Evolutionary conservation across 2,329 filamentous ascomycete species (phyloP), one percentile per base, ranked within the genome.

Genomic region (Pseudophaeomoniella oleicola): DNA sequence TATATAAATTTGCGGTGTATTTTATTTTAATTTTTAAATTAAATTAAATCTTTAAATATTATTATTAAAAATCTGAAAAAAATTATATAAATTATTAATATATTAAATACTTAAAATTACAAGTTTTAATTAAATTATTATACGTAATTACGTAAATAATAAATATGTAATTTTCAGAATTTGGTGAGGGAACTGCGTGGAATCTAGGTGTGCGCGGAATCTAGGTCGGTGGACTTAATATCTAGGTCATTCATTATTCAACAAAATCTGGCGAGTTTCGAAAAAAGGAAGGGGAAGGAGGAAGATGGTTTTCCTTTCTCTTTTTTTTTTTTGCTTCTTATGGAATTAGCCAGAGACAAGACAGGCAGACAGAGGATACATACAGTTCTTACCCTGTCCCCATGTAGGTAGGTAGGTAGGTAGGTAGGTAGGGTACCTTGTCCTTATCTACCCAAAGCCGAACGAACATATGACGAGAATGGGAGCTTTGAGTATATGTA

Each of bases 121-220:
- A n/a, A n/a, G n/a, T n/a, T n/a, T 29, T 29, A 29, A 29, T 29
- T 29, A 29, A 29, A 29, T 29, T 29, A 29, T 29, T 29, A 29
- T 10, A 13, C 10, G 22, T 13, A 29, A 13, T 29, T 10, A 29
- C 13, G n/a, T n/a, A n/a, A n/a, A n/a, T n/a, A n/a, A n/a, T n/a
- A n/a, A 10, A 29, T 29, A 10, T 29, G 10, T 29, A 29, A 10
- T 13, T 29, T 29, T 29, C 13, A 29, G 13, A 29, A n/a, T n/a
- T n/a, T n/a, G n/a, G n/a, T n/a, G n/a, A n/a, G n/a, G n/a, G n/a
- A n/a, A n/a, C n/a, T n/a, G n/a, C n/a, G 10, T 10, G 13, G 10
- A 10, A 29, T 29, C 22, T 29, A 10, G 13, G 10, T 29, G 10
- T 29, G 13, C 22, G 10, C 10, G 13, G 10, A 13, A 13, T 29